Base-by-base conservation (phyloP, 2,329 filamentous ascomycete species). In the Cercospora citrullina region DNA sequence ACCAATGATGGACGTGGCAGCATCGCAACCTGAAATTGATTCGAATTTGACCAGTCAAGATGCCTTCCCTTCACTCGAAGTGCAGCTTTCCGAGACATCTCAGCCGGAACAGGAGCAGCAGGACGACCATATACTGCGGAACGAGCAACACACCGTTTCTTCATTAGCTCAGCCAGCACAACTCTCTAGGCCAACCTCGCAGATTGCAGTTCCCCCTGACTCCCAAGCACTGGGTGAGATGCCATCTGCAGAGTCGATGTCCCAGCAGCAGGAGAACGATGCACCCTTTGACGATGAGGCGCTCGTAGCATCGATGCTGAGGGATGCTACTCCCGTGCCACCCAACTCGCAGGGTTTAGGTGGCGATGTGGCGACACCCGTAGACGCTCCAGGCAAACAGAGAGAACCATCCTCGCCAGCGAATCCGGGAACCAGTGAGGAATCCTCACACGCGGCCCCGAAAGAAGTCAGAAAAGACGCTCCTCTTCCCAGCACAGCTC, bases 401-500 rank as follows among this genome's bases (percentile, higher is more conserved):
- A 55, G 16, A 26, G 14, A 14, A 28, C 16, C 5, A 28, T 5
- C 21, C 23, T 16, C 23, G 6, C 14, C 23, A 55, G 48, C 14
- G 23, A 28, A 7, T 6, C 48, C 12, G 48, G 3, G 16, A 28
- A 26, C 23, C 16, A 55, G 23, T 26, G 23, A 30, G 14, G 48
- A 28, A 16, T n/a, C 14, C 16, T 23, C 48, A n/a, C 23, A 16
- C 14, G 7, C 48, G 48, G 48, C 48, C 26, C 14, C 23, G 14
- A 30, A 55, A 14, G 23, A n/a, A 26, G 23, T 26, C 48, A 8
- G 16, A 26, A 23, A 16, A 55, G 23, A 55, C n/a, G 55, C 18
- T 31, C 28, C 28, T 33, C 31, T 36, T 6, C 30, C 55, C 12
- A 65, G 66, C 51, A 62, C 62, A 26, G 66, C 66, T 48, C 63